Percentiles rank a stretch among this genome's conserved stretches.
These are phyloP conservation scores for Lyophyllum shimeji DNA, from an alignment of 768 basidiomycete species.

Conservation along the genomic window DNA sequence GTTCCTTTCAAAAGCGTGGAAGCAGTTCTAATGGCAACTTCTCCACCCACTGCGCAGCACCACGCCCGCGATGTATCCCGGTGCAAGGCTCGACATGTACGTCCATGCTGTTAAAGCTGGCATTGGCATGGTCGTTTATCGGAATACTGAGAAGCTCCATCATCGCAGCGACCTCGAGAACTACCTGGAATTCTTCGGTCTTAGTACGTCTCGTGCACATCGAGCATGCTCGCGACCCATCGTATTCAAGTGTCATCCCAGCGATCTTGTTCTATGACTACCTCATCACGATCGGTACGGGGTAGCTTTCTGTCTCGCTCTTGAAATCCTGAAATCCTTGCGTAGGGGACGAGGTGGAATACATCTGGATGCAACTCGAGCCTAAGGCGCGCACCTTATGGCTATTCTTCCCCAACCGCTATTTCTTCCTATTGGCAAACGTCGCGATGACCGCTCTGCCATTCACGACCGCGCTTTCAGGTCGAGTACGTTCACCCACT, in stretches of 20 bases:
- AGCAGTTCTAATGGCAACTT: no score
- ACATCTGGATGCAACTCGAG: slow-evolving; percentile 5
- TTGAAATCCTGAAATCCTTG: not conserved
- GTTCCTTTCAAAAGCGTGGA: no score
- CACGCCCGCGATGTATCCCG: not conserved
- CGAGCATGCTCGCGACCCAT: not conserved
- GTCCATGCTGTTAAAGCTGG: not conserved
- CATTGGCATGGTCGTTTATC: not conserved
- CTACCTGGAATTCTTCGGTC: not conserved
- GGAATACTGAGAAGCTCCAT: not conserved
- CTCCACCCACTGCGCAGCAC: not conserved
- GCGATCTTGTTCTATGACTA: slow-evolving; percentile 1
- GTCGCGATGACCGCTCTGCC: not conserved
- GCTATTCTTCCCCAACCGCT: slow-evolving; percentile 7
- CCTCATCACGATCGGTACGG: not conserved
- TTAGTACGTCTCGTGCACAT: not conserved
- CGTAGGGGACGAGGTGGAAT: slow-evolving; percentile 8
- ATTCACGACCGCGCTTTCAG: not conserved
- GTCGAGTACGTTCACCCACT: not conserved
- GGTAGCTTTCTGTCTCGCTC: not conserved
- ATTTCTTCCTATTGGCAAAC: slow-evolving; percentile 3
- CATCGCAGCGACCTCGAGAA: not conserved
- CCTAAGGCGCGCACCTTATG: slow-evolving; percentile 3
- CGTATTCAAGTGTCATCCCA: not conserved
- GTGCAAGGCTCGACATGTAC: not conserved